A percentile compares a stretch with the other conserved stretches of the same genome.
Evolutionary conservation across 805 yeast genomes (phyloP).

Genomic region (Diddensiella transvaalensis): DNA sequence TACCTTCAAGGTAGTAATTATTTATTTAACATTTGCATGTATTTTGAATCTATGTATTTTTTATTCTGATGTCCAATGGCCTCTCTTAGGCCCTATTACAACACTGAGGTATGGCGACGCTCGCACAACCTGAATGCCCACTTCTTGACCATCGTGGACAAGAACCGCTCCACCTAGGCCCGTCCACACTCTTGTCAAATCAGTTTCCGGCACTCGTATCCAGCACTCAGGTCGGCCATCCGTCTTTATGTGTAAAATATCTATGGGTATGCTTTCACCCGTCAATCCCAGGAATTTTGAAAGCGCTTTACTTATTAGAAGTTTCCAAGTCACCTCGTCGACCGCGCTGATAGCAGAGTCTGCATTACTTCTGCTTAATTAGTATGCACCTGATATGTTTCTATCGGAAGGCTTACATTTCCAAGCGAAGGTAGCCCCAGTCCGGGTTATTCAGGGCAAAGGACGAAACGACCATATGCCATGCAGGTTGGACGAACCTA

Average conservation of each 20-base stretch:
- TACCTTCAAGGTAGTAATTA: no score
- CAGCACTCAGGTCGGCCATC: constrained; percentile 11
- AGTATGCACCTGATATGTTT: neutral
- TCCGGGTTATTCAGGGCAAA: constrained; percentile 27
- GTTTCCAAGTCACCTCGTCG: constrained; percentile 33
- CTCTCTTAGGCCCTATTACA: constrained; percentile 20
- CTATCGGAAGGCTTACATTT: constrained; percentile 21
- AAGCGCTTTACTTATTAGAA: constrained; percentile 24
- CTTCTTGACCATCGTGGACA: constrained; percentile 8
- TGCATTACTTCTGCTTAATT: neutral
- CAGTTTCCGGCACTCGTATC: constrained; percentile 24
- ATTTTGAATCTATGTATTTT: no score
- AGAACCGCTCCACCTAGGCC: constrained; percentile 23
- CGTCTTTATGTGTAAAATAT: constrained; percentile 23
- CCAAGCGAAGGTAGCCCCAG: constrained; percentile 31
- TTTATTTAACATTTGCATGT: no score
- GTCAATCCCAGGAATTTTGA: constrained; percentile 27
- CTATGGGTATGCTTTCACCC: constrained; percentile 32
- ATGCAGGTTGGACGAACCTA: no score
- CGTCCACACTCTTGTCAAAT: constrained; percentile 18
- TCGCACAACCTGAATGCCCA: constrained; percentile 21
- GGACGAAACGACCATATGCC: no score
- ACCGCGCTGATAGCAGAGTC: constrained; percentile 4
- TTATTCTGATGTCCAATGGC: constrained; percentile 4
- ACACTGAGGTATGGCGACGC: constrained; percentile 23